Percentiles rank a stretch among this genome's conserved stretches.
These are phyloP conservation scores for Termitomyces sp. DNA, from an alignment of 768 basidiomycete genomes.

Conservation along the genomic window DNA sequence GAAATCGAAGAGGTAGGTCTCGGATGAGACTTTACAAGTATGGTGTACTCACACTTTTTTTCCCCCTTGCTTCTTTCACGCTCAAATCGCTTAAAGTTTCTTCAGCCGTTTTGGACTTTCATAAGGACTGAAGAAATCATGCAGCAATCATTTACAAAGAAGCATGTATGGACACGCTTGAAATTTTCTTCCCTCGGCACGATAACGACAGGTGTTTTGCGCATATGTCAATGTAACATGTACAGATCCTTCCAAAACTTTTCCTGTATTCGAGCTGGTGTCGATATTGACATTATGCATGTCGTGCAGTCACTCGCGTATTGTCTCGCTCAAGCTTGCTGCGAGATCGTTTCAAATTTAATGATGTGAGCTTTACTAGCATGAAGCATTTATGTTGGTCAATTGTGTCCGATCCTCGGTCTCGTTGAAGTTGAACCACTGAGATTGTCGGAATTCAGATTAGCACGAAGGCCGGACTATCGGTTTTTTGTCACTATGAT, in stretches of 20 bases:
- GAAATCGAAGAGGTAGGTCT: constrained; percentile 8
- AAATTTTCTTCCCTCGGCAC: neutral
- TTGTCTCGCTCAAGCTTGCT: neutral
- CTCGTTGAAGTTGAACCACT: neutral
- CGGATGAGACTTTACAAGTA: neutral
- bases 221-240: neutral
- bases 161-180: neutral
- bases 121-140: neutral
- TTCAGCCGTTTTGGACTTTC: constrained; percentile 4
- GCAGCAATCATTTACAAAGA: neutral
- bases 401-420: neutral
- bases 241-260: neutral
- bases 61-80: neutral
- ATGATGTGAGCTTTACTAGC: neutral
- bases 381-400: neutral
- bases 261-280: no score
- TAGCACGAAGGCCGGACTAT: neutral
- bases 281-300: neutral
- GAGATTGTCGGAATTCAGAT: neutral
- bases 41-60: neutral
- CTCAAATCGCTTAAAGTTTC: neutral
- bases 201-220: neutral
- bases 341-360: neutral
- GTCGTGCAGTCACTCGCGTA: neutral
- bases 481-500: neutral